Conservation (phyloP, 495 filamentous ascomycete genomes). For the Alectoria sarmentosa region DNA sequence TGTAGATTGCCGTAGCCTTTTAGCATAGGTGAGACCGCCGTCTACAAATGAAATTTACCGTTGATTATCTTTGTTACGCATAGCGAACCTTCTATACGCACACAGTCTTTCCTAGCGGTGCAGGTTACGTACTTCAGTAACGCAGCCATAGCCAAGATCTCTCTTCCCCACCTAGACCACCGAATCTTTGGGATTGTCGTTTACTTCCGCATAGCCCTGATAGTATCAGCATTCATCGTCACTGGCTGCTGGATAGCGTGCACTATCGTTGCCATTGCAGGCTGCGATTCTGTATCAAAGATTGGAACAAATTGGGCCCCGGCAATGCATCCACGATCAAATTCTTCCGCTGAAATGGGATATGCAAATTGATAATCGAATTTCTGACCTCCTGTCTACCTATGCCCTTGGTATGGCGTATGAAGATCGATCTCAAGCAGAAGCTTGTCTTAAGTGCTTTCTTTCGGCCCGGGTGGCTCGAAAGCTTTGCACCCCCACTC, state of each 20-base stretch:
- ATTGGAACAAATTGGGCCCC: not conserved
- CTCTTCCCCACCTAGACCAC: not conserved
- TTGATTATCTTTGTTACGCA: too few species aligned
- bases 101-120: not conserved
- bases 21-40: too few species aligned
- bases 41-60: too few species aligned
- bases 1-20: too few species aligned
- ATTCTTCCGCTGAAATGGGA: not conserved
- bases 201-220: not conserved
- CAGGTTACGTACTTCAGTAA: not conserved
- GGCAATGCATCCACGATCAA: too few species aligned
- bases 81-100: too few species aligned
- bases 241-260: not conserved
- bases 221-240: not conserved
- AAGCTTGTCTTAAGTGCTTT: not conserved
- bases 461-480: not conserved
- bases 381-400: not conserved
- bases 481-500: too few species aligned
- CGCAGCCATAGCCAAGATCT: not conserved
- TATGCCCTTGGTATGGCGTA: not conserved
- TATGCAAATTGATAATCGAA: not conserved
- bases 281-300: not conserved
- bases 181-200: not conserved
- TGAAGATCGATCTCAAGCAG: not conserved
- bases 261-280: not conserved